Percentiles rank a stretch among this genome's conserved stretches.
Evolutionary conservation across 441 rosid species (phyloP).

Genomic region (Geranium incanum): DNA sequence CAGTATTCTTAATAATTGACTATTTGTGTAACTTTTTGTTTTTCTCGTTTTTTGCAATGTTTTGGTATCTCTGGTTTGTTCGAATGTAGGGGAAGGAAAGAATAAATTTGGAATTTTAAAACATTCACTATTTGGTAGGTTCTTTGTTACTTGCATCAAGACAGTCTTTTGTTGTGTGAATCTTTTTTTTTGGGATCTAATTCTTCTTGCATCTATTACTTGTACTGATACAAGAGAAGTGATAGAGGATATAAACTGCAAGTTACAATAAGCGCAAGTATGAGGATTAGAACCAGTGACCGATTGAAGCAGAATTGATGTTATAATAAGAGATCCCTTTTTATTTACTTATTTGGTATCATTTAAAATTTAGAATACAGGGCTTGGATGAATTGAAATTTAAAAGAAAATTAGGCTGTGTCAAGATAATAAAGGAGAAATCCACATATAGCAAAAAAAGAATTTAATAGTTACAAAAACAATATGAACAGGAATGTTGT

Average conservation of each 20-base stretch:
- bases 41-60: neutral
- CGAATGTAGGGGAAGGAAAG: neutral
- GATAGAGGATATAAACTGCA: neutral
- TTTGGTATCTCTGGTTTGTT: conserved; percentile 3
- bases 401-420: neutral
- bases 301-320: neutral
- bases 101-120: neutral
- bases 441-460: neutral
- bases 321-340: neutral
- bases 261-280: neutral
- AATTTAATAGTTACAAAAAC: neutral
- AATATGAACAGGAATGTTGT: neutral
- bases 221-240: neutral
- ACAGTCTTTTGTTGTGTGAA: neutral
- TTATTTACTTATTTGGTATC: neutral
- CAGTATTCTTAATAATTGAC: too few species aligned
- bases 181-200: neutral
- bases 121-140: neutral
- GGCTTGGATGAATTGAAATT: neutral
- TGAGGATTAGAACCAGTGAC: neutral
- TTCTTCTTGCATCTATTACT: neutral
- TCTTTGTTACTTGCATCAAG: neutral
- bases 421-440: neutral
- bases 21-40: neutral
- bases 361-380: neutral